A percentile compares a stretch with the other conserved stretches of the same genome.
phyloP scores from a whole-genome alignment of 805 yeast species.

The Wickerhamiella azymoides region DNA sequence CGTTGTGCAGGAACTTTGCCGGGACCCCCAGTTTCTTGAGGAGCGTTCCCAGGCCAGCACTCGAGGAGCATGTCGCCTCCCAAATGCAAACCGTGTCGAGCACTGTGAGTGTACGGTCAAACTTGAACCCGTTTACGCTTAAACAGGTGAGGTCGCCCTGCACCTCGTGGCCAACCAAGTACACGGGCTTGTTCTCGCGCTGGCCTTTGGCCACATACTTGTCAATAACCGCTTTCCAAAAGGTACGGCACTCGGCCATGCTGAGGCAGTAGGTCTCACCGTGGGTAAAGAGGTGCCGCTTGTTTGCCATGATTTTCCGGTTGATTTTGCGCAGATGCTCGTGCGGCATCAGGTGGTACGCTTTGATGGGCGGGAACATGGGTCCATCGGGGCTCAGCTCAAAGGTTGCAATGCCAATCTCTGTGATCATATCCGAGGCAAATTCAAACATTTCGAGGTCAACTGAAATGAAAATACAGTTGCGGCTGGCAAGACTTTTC shows the following conservation, averaged over 20 bases:
- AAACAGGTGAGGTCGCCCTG: conserved; percentile 44
- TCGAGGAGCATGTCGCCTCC: conserved; percentile 8
- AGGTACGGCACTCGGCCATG: not conserved
- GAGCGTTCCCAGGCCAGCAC: conserved; percentile 31
- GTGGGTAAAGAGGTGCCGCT: conserved; percentile 2
- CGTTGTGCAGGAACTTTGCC: conserved; percentile 50
- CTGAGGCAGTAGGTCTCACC: not conserved
- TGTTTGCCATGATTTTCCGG: not conserved
- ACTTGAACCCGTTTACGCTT: conserved; percentile 17
- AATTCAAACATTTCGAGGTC: conserved; percentile 6
- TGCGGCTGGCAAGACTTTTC: not conserved
- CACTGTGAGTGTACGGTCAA: conserved; percentile 35
- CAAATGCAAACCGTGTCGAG: conserved; percentile 40
- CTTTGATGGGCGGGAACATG: not conserved
- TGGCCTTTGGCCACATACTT: conserved; percentile 15
- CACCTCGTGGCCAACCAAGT: conserved; percentile 47
- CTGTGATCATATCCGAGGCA: not conserved
- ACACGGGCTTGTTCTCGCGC: conserved; percentile 10
- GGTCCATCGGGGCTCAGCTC: not conserved
- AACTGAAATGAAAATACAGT: conserved; percentile 1
- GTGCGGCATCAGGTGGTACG: not conserved
- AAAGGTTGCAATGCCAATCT: conserved; percentile 4
- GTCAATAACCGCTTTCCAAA: not conserved
- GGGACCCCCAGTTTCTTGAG: conserved; percentile 38
- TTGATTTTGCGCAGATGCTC: not conserved